A percentile compares a stretch with the other conserved stretches of the same genome.
Evolutionary conservation across 192 early-diverging fungal genomes (phyloP).

Genomic region (Backusella westeae): DNA sequence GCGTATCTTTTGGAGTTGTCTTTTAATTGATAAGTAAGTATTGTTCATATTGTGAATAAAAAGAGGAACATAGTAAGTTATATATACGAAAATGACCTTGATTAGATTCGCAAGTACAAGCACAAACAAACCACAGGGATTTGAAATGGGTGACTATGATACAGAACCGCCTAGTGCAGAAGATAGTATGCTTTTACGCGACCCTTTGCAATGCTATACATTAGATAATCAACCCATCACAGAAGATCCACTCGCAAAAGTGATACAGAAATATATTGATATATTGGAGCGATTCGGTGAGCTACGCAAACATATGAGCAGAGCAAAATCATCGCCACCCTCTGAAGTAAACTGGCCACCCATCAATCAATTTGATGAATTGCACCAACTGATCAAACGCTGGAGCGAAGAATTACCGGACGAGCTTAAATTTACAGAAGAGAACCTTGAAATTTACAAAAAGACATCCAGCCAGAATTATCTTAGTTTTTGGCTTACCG

Average conservation of each 20-base stretch:
- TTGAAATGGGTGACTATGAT: conserved; percentile 50
- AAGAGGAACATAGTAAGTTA: too few relatives aligned
- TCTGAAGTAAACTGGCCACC: conserved; percentile 21
- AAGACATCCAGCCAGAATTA: conserved; percentile 19
- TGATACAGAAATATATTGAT: conserved; percentile 9
- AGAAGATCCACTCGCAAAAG: conserved; percentile 16
- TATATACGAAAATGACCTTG: neutral
- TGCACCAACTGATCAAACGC: conserved; percentile 6
- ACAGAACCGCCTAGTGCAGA: conserved; percentile 1
- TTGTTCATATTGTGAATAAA: neutral
- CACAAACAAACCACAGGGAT: conserved; percentile 44
- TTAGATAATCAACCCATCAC: conserved; percentile 1
- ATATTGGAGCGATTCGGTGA: conserved; percentile 28
- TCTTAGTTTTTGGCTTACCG: conserved; percentile 24
- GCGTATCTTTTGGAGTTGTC: conserved; percentile 52
- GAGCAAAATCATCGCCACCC: conserved; percentile 6
- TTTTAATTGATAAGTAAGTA: conserved; percentile 44
- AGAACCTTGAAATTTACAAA: conserved; percentile 9
- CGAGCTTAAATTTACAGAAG: conserved; percentile 2
- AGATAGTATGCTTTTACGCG: conserved; percentile 18
- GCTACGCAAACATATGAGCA: conserved; percentile 20
- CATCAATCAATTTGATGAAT: conserved; percentile 15
- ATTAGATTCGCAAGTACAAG: conserved; percentile 35
- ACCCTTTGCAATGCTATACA: conserved; percentile 15
- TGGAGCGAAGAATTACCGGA: conserved; percentile 21